These are phyloP conservation scores for Pyrenula aspistea DNA, from an alignment of 495 filamentous ascomycete species.

Conservation along the genomic window DNA sequence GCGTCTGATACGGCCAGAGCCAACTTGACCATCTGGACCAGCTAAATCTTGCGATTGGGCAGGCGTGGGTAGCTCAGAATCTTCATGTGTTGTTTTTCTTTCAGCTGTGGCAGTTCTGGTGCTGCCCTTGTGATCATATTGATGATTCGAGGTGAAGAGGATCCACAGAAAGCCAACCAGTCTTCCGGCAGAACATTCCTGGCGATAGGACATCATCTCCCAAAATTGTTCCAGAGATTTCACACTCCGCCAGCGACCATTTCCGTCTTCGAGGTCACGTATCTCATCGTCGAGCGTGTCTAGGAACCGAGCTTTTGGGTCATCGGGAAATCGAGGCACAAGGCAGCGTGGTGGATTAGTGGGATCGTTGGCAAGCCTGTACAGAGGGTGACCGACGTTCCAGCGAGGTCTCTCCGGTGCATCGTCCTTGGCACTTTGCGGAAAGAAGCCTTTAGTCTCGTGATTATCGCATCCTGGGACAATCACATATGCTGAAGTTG, in stretches of 20 bases:
- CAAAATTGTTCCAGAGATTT: conserved; percentile 82
- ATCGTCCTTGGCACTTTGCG: conserved; percentile 28
- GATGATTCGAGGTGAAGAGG: conserved; percentile 42
- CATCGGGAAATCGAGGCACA: conserved; percentile 86
- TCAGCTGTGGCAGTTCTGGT: neutral
- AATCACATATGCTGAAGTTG: conserved; percentile 60
- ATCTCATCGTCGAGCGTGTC: conserved; percentile 78
- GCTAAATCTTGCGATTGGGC: neutral
- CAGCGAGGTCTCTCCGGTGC: conserved; percentile 34
- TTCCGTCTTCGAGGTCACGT: conserved; percentile 21
- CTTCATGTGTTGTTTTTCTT: neutral
- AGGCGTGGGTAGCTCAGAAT: neutral
- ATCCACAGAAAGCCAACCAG: conserved; percentile 93
- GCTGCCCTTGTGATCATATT: neutral
- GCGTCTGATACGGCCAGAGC: neutral
- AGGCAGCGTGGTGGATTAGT: conserved; percentile 68
- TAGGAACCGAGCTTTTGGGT: conserved; percentile 87
- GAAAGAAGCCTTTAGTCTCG: conserved; percentile 56
- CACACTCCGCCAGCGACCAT: conserved; percentile 70
- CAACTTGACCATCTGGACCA: neutral
- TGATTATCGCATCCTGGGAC: conserved; percentile 74
- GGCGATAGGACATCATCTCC: conserved; percentile 96
- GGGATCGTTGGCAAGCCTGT: conserved; percentile 41
- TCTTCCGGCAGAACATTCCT: conserved; percentile 86
- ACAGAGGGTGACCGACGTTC: conserved; percentile 49